Evolutionary conservation across 176 grass and related monocot species (phyloP).

Genomic region (Elaeis guineensis): DNA sequence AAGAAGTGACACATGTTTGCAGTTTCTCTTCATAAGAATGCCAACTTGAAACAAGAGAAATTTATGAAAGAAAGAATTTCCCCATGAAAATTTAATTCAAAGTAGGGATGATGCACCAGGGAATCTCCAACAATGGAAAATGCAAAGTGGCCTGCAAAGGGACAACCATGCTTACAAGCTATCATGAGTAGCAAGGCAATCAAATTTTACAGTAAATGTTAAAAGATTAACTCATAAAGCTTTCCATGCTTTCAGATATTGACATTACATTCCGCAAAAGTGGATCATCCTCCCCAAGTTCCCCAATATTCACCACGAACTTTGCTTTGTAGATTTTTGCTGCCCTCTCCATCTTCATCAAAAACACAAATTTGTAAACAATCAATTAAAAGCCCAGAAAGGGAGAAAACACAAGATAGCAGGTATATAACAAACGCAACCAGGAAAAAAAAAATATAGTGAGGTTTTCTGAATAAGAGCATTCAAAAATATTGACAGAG

Average conservation of each 20-base stretch:
- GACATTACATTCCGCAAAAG: conserved; percentile 58
- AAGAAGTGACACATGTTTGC: not conserved
- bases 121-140: conserved; percentile 51
- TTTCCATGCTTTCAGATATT: not conserved
- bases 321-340: conserved; percentile 49
- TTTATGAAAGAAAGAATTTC: not conserved
- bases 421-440: not conserved
- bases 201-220: not conserved
- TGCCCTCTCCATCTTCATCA: conserved; percentile 55
- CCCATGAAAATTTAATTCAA: conserved; percentile 1
- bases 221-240: not conserved
- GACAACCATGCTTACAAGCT: not conserved
- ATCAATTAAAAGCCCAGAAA: not conserved
- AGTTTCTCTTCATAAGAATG: not conserved
- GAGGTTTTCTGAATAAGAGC: too few relatives aligned
- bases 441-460: too few relatives aligned
- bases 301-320: conserved; percentile 59
- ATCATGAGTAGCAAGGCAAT: not conserved
- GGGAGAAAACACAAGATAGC: not conserved
- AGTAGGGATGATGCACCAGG: conserved; percentile 39
- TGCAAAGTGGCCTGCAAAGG: conserved; percentile 48
- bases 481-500: too few relatives aligned
- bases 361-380: conserved; percentile 3
- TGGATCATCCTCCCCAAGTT: conserved; percentile 39
- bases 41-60: not conserved